Conservation (phyloP, 75 land plant genomes). For the Larix kaempferi region DNA sequence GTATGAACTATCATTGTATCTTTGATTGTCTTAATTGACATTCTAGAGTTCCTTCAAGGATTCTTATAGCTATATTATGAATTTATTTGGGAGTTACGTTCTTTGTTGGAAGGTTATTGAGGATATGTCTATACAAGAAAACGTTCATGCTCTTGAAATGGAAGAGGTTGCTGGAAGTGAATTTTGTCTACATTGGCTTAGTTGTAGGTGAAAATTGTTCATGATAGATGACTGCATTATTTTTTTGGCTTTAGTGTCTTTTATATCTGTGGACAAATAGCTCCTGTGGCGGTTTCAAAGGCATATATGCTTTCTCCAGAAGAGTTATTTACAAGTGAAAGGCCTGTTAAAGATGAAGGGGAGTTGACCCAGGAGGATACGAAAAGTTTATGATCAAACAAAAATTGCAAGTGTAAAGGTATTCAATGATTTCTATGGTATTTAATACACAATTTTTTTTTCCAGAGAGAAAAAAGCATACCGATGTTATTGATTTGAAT, state of each 20-base stretch:
- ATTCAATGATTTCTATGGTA: too few relatives aligned
- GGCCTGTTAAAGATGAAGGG: constrained; percentile 71
- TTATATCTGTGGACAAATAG: constrained; percentile 39
- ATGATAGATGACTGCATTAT: background rate
- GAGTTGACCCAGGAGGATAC: constrained; percentile 79
- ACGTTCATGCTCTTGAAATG: constrained; percentile 96
- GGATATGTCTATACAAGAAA: constrained; percentile 80
- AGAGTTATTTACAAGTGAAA: constrained; percentile 83
- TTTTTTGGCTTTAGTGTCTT: background rate
- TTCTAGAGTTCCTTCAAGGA: background rate
- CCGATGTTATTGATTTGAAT: too few relatives aligned
- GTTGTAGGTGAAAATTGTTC: background rate
- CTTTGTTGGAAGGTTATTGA: constrained; percentile 66
- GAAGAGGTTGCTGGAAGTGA: constrained; percentile 71
- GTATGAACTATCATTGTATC: constrained; percentile 35
- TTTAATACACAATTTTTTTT: too few relatives aligned
- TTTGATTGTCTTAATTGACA: background rate
- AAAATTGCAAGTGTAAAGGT: too few relatives aligned
- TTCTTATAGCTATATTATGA: background rate
- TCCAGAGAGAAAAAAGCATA: too few relatives aligned
- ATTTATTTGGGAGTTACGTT: background rate
- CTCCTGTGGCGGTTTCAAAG: constrained; percentile 87
- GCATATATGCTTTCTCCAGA: constrained; percentile 98
- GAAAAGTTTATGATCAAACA: too few relatives aligned
- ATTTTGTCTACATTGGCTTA: background rate